Base-by-base conservation (phyloP, 768 basidiomycete genomes). In the Leccinum longicurvipes region DNA sequence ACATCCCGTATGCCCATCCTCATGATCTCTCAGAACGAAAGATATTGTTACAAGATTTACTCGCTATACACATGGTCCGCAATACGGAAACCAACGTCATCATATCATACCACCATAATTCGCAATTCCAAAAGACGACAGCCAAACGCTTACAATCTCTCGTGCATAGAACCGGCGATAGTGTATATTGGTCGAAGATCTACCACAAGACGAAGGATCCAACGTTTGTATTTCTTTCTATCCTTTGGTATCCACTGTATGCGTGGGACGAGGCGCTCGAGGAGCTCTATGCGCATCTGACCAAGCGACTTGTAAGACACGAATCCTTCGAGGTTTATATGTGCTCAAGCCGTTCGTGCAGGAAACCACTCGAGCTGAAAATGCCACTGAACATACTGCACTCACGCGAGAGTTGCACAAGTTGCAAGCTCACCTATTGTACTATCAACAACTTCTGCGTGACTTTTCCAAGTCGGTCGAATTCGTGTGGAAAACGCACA, bases 231-330 rank as follows among this genome's bases (percentile, higher is more conserved):
- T 67, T 73, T 19, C 65, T 74, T 23, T 72, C 78, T 46, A 67
- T 79, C 7, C 65, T 85, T 23, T 85, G 83, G 84, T 82, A 83
- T 54, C 77, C 81, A 1, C 60, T 84, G 25, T 85, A 85, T 61
- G 77, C 82, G 0, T 85, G 84, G 82, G 84, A 85, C 48, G 81
- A 85, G 64, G 69, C 81, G 0, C 71, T 84, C 24, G 82, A 83
- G 60, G 67, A 70, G 14, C 61, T 85, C 32, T 83, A 82, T 54
- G 58, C 61, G 10, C 80, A 85, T 60, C 75, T 85, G 23, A 79
- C 75, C 55, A 72, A 58, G 46, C 27, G 42, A 54, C 68, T 85
- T 67, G 82, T 83, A 62, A 47, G 66, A 4, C 6, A 6, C 6
- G 12, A 4, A 45, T 50, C 9, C 21, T 3, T 32, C 6, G 10